Base-by-base conservation (phyloP, 805 yeast genomes). In the Saccharomyces eubayanus region DNA sequence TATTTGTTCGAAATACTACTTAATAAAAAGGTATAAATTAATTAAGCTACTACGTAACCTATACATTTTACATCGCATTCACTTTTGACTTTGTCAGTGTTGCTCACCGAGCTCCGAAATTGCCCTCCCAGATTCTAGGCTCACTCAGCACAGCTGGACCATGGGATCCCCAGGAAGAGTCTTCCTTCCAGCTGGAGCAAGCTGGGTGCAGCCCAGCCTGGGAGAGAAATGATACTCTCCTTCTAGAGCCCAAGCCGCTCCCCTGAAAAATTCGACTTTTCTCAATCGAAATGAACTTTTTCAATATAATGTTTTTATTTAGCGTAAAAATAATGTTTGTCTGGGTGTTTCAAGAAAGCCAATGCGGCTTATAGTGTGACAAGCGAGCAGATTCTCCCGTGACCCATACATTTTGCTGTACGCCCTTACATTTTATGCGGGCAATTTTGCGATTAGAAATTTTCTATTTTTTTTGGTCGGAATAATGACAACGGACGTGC, bases 321-420 rank as follows among this genome's bases (percentile, higher is more conserved):
- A 54, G 41, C 21, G n/a, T 46, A 46, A 54, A 55, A 61, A 9
- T 36, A 1, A 6, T 16, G 20, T 24, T 16, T 36, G 43, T 36
- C 16, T 36, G 43, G 43, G 43, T 16, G 43, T 16, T 36, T 16
- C 20, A 3, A n/a, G 5, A 36, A 36, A n/a, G 20, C 4, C 11
- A 6, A 16, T 6, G 11, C 8, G 10, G 16, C 43, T 16, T 16
- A n/a, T 4, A 36, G 11, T 3, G 43, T 6, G 43, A 36, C 1
- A 16, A 36, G 21, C 16, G 4, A 24, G 6, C 20, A 2, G 3
- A 16, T 6, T 16, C 2, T 4, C 16, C 3, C 2, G 5, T 8
- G 12, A 36, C 43, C 43, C 43, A 36, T 1, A 6, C 43, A 36
- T 36, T 36, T 36, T 5, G 6, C 6, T 1, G 2, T 6, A 16